Evolutionary conservation across 2,329 filamentous ascomycete species (phyloP).

Genomic region (Botrytis pseudocinerea): DNA sequence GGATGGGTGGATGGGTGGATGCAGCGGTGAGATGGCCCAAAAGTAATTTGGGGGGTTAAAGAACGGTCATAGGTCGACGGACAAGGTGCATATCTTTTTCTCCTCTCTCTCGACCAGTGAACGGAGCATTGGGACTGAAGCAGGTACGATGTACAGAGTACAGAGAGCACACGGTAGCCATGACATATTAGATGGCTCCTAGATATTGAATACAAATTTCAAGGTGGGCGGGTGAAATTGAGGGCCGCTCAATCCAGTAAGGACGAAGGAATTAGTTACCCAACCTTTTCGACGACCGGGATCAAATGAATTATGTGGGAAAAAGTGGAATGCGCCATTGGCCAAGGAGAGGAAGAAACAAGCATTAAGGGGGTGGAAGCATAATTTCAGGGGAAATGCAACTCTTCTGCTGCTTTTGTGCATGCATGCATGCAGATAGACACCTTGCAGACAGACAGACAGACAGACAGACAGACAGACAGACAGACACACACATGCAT

Average conservation of each 20-base stretch:
- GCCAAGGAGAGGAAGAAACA: background rate
- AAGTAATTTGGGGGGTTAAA: background rate
- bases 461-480: background rate
- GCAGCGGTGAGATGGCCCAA: background rate
- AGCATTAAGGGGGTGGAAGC: background rate
- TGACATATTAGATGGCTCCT: too few relatives aligned
- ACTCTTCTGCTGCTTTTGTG: background rate
- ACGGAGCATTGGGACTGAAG: background rate
- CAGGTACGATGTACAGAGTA: too few relatives aligned
- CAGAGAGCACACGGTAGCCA: background rate
- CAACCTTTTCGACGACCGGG: background rate
- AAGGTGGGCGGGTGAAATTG: background rate
- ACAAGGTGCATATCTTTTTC: background rate
- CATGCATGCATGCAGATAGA: too few relatives aligned
- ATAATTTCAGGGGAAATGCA: conserved; percentile 17
- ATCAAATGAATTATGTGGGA: background rate
- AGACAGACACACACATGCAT: background rate
- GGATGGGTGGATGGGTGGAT: background rate
- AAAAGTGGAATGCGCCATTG: background rate
- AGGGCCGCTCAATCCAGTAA: background rate
- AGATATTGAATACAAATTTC: background rate
- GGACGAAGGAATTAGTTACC: background rate
- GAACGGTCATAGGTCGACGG: background rate
- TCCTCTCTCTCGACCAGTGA: background rate
- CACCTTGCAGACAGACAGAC: background rate